A percentile compares a stretch with the other conserved stretches of the same genome.
These are phyloP conservation scores for Xylaria sp. DNA, from an alignment of 495 filamentous ascomycete species.

Conservation along the genomic window DNA sequence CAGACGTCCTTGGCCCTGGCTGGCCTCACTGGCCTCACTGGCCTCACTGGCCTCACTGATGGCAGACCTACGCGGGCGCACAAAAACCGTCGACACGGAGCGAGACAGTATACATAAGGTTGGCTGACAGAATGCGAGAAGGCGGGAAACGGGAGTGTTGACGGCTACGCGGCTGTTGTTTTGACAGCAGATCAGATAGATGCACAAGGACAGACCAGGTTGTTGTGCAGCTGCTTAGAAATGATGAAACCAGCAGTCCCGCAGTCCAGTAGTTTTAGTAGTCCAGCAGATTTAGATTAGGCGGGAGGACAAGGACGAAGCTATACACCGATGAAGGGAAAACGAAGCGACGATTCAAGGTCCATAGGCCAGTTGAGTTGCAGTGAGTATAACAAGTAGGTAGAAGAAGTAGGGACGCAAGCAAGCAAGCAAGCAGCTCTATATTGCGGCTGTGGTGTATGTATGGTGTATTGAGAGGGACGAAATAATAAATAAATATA, in stretches of 20 bases:
- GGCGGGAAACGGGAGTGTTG: neutral
- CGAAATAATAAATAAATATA: no score
- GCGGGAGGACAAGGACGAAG: slow-evolving; percentile 17
- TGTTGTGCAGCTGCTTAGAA: neutral
- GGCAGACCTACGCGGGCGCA: slow-evolving; percentile 8
- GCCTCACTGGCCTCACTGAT: no score
- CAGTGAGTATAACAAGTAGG: no score
- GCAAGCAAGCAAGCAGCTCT: neutral
- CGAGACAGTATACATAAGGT: slow-evolving; percentile 15
- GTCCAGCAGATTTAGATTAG: slow-evolving; percentile 6
- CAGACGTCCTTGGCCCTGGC: neutral
- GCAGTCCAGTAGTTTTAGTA: no score
- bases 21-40: no score
- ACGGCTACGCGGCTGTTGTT: neutral
- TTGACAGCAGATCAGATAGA: neutral
- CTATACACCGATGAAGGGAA: neutral
- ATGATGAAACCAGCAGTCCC: slow-evolving; percentile 9
- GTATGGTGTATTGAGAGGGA: neutral
- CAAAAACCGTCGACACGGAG: neutral
- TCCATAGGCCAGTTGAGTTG: slow-evolving; percentile 6
- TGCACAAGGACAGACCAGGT: no score
- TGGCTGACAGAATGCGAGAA: slow-evolving; percentile 2
- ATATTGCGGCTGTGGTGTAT: neutral
- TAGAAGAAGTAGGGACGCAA: neutral
- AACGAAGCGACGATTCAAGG: neutral